Base-by-base conservation (phyloP, 768 basidiomycete species). In the Phlegmacium glaucopus region DNA sequence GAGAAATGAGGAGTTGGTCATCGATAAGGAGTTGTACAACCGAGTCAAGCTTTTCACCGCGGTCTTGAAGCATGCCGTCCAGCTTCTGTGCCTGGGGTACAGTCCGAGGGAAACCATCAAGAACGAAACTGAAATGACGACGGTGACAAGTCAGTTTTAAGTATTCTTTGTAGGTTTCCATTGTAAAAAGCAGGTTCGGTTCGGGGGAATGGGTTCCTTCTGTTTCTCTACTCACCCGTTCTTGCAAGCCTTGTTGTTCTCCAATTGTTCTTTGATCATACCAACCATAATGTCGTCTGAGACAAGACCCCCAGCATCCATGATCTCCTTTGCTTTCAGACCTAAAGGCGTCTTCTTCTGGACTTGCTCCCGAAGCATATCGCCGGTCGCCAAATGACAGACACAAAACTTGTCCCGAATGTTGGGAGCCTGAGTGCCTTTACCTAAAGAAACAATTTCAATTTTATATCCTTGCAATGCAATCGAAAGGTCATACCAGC, bases 51-150 rank as follows among this genome's bases (percentile, higher is more conserved):
- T 87, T 87, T 72, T 97, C 93, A 58, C 87, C 84, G 61, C 88
- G 85, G 4, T 63, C 67, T 11, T 76, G 64, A 37, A 99, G 82
- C 96, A 99, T 97, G 50, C 75, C 71, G 62, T 95, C 95, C 45
- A 99, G 85, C 69, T 96, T 98, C 70, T 94, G 80, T 3, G 96
- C 96, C 61, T 99, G 96, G 9, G 89, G 85, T 29, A 98, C 91
- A 4, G 95, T 98, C 36, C 96, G 86, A 35, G 96, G 96, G 82
- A 99, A 99, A n/a, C 96, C 96, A 61, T 99, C 96, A 42, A 99
- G 77, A 48, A 99, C 96, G 69, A 99, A 99, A 30, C 95, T 98
- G 56, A 50, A 52, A 11, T 45, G 34, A 43, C 52, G 51, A 50
- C 9, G 26, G 42, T 9, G 39, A 51, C 55, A 52, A 47, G 56